Conservation (phyloP, 2,329 filamentous ascomycete genomes). For the Onygenales sp. region DNA sequence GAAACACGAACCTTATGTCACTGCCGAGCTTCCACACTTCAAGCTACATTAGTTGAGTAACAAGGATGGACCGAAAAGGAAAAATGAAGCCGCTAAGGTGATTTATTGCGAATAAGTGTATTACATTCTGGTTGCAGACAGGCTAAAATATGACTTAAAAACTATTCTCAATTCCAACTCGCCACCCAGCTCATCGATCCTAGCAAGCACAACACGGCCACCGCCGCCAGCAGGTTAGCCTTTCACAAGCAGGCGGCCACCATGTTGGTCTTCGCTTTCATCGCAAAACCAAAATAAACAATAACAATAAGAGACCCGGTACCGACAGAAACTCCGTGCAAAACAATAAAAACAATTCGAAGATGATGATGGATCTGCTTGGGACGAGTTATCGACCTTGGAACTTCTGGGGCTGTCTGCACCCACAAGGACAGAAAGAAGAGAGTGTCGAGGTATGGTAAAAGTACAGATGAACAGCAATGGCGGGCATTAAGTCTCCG, state of each 20-base stretch:
- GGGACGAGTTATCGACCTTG: too few species aligned
- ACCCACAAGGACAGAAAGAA: neutral
- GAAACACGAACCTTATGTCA: too few species aligned
- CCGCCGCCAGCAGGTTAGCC: neutral
- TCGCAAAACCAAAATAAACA: neutral
- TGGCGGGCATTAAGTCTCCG: neutral
- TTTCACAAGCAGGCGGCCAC: neutral
- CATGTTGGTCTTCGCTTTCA: neutral
- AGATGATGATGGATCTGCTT: neutral
- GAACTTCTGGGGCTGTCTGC: too few species aligned
- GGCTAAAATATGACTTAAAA: neutral
- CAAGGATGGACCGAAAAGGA: too few species aligned
- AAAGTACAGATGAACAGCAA: neutral
- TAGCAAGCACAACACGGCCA: neutral
- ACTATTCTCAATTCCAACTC: neutral
- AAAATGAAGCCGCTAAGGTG: too few species aligned
- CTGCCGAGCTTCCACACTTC: too few species aligned
- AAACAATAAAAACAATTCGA: neutral
- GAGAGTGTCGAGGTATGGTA: neutral
- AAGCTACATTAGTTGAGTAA: too few species aligned
- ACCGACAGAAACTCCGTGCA: neutral
- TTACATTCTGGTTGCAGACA: neutral
- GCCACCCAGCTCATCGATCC: neutral
- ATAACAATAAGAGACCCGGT: neutral
- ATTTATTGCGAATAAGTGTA: neutral